phyloP scores from a whole-genome alignment of 768 basidiomycete species.

The Mrakia gelida region DNA sequence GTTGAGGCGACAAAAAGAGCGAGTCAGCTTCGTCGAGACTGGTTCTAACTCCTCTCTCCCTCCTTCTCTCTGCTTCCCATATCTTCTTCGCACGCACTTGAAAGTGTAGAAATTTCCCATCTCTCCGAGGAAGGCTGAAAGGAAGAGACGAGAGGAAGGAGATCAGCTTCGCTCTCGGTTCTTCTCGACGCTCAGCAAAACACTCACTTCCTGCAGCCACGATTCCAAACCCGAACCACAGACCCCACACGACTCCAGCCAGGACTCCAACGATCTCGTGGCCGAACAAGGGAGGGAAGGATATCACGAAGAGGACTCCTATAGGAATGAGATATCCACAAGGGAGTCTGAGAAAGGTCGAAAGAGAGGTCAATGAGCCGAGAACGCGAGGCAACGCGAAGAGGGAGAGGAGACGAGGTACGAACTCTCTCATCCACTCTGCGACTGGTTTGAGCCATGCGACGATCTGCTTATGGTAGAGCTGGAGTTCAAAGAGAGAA shows the following conservation, averaged over 20 bases:
- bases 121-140: constrained; percentile 65
- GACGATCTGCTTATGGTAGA: constrained; percentile 71
- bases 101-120: constrained; percentile 64
- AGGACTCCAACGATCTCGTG: constrained; percentile 58
- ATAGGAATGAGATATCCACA: not conserved
- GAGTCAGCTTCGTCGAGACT: not conserved
- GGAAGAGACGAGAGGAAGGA: not conserved
- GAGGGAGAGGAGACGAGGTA: not conserved
- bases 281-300: constrained; percentile 64
- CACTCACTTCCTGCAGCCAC: constrained; percentile 69
- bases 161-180: not conserved
- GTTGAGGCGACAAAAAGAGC: not conserved
- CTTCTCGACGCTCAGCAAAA: constrained; percentile 70
- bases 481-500: constrained; percentile 47
- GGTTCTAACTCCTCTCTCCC: no score
- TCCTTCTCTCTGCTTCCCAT: constrained; percentile 26
- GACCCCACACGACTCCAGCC: constrained; percentile 81
- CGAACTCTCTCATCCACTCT: constrained; percentile 55
- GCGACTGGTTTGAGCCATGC: constrained; percentile 63
- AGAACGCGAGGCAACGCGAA: not conserved
- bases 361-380: not conserved
- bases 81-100: constrained; percentile 25
- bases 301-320: constrained; percentile 17
- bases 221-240: constrained; percentile 81
- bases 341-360: not conserved